Percentiles rank a stretch among this genome's conserved stretches.
phyloP scores from a whole-genome alignment of 2,329 filamentous ascomycete genomes.

The Penicillium hesseltinei region DNA sequence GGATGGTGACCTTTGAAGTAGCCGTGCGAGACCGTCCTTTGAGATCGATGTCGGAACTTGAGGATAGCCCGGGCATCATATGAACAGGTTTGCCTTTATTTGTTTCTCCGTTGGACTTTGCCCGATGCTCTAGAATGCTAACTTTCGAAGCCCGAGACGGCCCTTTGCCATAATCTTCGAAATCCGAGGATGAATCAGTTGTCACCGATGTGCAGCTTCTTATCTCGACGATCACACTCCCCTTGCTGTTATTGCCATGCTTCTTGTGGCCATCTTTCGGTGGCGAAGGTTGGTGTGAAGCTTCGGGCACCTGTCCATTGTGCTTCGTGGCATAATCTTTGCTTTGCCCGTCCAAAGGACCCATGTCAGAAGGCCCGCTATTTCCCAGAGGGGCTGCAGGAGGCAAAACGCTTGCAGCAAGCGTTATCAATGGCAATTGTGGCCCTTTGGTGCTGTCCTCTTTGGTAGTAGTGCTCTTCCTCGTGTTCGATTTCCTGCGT shows the following conservation, averaged over 20 bases:
- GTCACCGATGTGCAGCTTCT: slow-evolving; percentile 9
- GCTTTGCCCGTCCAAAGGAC: not conserved
- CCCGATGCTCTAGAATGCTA: slow-evolving; percentile 5
- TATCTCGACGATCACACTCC: slow-evolving; percentile 8
- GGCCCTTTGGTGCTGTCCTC: not conserved
- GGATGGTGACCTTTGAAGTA: slow-evolving; percentile 3
- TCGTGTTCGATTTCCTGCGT: slow-evolving; percentile 9
- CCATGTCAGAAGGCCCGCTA: not conserved
- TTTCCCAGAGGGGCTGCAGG: not conserved
- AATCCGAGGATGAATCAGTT: not conserved
- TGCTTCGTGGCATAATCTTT: not conserved
- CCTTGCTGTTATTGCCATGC: not conserved
- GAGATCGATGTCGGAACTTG: not conserved
- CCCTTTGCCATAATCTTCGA: not conserved
- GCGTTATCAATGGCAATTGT: slow-evolving; percentile 11
- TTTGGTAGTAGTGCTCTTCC: not conserved
- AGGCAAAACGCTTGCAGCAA: not conserved
- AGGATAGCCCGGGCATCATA: not conserved
- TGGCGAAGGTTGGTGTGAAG: not conserved
- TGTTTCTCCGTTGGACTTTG: not conserved
- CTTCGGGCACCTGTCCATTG: not conserved
- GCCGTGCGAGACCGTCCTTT: not conserved
- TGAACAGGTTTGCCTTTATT: not conserved
- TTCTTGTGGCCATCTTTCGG: not conserved
- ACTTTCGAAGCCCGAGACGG: slow-evolving; percentile 3